Evolutionary conservation across 495 filamentous ascomycete species (phyloP).

Genomic region (Penicillium pancosmium): DNA sequence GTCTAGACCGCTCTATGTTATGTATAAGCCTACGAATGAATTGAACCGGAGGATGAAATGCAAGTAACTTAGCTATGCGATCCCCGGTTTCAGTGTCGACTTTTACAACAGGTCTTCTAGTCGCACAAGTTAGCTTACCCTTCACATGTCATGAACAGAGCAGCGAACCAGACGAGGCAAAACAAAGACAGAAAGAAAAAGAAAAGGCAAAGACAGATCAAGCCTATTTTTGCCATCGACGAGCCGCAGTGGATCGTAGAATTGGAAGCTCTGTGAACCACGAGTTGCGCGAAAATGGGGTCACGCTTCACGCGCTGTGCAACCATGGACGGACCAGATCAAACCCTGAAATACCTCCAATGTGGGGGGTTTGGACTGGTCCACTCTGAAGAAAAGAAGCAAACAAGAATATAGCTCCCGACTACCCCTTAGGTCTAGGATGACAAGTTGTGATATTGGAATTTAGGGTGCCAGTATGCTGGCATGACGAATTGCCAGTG

Average conservation of each 20-base stretch:
- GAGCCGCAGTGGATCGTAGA: slow-evolving; percentile 19
- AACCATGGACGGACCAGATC: slow-evolving; percentile 12
- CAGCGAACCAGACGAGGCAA: slow-evolving; percentile 4
- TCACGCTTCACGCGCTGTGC: slow-evolving; percentile 29
- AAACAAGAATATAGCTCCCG: background rate
- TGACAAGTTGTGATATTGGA: background rate
- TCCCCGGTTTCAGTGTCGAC: background rate
- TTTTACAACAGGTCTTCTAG: slow-evolving; percentile 1
- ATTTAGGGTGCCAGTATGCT: background rate
- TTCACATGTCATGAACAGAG: background rate
- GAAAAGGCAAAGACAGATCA: slow-evolving; percentile 5
- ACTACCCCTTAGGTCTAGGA: background rate
- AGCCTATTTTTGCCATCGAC: slow-evolving; percentile 8
- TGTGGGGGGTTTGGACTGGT: background rate
- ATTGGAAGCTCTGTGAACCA: slow-evolving; percentile 23
- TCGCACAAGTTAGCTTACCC: background rate
- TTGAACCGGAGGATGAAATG: background rate
- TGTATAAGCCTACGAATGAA: background rate
- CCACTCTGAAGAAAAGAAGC: background rate
- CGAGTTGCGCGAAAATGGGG: slow-evolving; percentile 32
- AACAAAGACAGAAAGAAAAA: background rate
- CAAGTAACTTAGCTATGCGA: background rate
- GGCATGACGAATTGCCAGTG: background rate
- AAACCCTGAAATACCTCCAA: slow-evolving; percentile 3
- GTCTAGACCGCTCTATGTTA: slow-evolving; percentile 1